phyloP scores from a whole-genome alignment of 176 grass and related monocot genomes.

The Zea luxurians region DNA sequence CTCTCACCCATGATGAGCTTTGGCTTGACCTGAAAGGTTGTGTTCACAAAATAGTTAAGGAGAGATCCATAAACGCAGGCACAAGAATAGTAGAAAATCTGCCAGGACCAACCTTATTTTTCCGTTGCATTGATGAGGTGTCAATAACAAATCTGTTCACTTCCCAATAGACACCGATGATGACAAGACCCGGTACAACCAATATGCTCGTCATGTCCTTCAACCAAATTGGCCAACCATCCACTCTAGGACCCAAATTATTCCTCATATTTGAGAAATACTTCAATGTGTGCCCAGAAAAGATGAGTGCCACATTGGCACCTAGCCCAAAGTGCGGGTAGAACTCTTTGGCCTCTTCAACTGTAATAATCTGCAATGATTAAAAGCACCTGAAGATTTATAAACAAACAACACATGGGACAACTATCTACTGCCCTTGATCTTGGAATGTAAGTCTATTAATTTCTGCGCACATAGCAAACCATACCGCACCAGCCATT shows the following conservation, averaged over 20 bases:
- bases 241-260: constrained; percentile 83
- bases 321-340: constrained; percentile 93
- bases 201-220: constrained; percentile 99
- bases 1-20: constrained; percentile 94
- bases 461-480: not conserved
- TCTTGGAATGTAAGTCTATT: not conserved
- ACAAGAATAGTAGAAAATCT: not conserved
- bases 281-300: constrained; percentile 88
- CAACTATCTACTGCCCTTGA: not conserved
- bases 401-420: not conserved
- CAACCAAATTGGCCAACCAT: constrained; percentile 88
- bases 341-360: constrained; percentile 98
- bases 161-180: constrained; percentile 72
- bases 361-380: constrained; percentile 81
- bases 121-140: constrained; percentile 60
- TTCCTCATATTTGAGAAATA: constrained; percentile 94
- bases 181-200: constrained; percentile 70
- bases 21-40: constrained; percentile 67
- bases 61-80: constrained; percentile 20
- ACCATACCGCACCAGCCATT: not conserved
- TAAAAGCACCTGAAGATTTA: not conserved
- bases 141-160: constrained; percentile 83
- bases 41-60: constrained; percentile 31
- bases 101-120: constrained; percentile 72
- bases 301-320: constrained; percentile 93